A percentile compares a stretch with the other conserved stretches of the same genome.
These are phyloP conservation scores for Drechslerella stenobrocha DNA, from an alignment of 2,329 filamentous ascomycete species.

Conservation along the genomic window DNA sequence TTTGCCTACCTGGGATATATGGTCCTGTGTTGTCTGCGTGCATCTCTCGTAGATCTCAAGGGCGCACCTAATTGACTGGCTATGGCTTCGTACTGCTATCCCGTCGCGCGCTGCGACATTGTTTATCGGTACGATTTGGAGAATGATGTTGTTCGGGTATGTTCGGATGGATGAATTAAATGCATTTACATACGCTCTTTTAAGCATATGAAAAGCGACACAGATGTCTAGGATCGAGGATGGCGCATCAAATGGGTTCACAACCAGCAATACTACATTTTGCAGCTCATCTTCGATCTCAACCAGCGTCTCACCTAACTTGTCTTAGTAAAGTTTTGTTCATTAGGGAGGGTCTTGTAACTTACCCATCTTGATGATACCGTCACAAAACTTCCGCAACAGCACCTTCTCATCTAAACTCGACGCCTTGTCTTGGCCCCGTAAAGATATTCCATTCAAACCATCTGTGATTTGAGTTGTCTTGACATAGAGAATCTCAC, in stretches of 20 bases:
- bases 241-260: conserved; percentile 69
- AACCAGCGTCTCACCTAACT: conserved; percentile 52
- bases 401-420: conserved; percentile 37
- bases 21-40: conserved; percentile 57
- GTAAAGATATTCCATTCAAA: conserved; percentile 53
- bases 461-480: conserved; percentile 58
- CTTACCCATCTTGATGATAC: conserved; percentile 52
- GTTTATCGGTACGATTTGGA: conserved; percentile 73
- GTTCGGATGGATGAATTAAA: conserved; percentile 58
- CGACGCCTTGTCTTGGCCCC: conserved; percentile 47
- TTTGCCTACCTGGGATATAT: conserved; percentile 41
- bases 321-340: conserved; percentile 8
- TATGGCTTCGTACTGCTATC: conserved; percentile 66
- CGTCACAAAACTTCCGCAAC: conserved; percentile 33
- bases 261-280: conserved; percentile 75
- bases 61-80: conserved; percentile 66
- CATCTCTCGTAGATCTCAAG: conserved; percentile 79
- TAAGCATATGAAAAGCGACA: conserved; percentile 72
- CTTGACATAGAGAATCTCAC: conserved; percentile 39
- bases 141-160: conserved; percentile 67
- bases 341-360: conserved; percentile 54
- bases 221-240: conserved; percentile 71
- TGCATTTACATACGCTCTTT: conserved; percentile 65
- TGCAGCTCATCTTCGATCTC: conserved; percentile 55
- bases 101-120: conserved; percentile 67